Conservation (phyloP, 129 eudicot genomes). For the Glebionis coronaria region DNA sequence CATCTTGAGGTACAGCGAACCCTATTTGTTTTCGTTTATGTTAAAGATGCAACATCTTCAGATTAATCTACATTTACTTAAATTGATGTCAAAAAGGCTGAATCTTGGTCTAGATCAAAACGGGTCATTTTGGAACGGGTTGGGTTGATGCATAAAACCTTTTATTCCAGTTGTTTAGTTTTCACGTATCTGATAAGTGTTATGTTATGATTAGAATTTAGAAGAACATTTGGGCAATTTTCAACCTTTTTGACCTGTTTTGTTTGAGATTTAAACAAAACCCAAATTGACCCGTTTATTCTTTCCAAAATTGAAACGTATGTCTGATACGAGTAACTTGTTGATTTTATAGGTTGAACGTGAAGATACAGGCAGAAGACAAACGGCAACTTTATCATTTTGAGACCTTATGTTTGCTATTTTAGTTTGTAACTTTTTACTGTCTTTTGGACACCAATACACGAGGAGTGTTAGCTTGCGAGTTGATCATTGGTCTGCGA, state of each 20-base stretch:
- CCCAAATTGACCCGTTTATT: no score
- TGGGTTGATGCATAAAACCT: no score
- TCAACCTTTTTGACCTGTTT: neutral
- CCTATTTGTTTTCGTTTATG: neutral
- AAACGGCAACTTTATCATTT: constrained; percentile 36
- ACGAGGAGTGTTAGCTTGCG: no score
- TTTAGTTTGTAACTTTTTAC: neutral
- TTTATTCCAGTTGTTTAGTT: no score
- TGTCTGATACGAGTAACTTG: constrained; percentile 2
- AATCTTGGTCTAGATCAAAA: neutral
- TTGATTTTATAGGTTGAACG: constrained; percentile 64
- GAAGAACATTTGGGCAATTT: no score
- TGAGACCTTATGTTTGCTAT: neutral
- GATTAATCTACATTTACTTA: neutral
- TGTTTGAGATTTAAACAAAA: neutral
- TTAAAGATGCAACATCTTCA: neutral
- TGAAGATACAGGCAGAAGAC: constrained; percentile 55
- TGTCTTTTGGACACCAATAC: neutral
- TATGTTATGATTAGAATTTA: no score
- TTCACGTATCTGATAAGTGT: no score
- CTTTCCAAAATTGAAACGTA: neutral
- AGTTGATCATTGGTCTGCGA: no score
- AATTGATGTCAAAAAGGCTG: neutral
- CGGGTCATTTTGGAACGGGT: neutral
- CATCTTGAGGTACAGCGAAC: constrained; percentile 62